A percentile compares a stretch with the other conserved stretches of the same genome.
Evolutionary conservation across 225 moss, liverwort and hornwort species (phyloP).

Genomic region (Sphagnum tenellum): DNA sequence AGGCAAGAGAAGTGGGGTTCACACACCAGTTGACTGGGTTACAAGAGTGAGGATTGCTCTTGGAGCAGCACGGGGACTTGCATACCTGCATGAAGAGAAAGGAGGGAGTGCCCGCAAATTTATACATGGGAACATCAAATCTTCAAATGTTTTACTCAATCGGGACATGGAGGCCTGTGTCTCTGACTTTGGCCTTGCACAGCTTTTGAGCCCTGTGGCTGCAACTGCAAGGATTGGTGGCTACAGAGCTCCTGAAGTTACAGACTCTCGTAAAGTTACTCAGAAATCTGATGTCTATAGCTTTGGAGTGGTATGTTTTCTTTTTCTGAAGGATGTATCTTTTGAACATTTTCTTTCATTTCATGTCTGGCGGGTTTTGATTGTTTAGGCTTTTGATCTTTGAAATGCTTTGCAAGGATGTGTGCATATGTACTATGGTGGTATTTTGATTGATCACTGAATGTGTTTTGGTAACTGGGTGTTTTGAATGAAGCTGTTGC

Average conservation of each 20-base stretch:
- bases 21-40: constrained; percentile 47
- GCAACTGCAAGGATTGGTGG: constrained; percentile 38
- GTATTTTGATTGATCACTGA: no score
- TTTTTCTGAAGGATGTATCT: no score
- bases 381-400: no score
- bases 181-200: constrained; percentile 53
- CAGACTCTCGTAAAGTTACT: constrained; percentile 42
- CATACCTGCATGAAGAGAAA: constrained; percentile 48
- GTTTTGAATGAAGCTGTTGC: constrained; percentile 15
- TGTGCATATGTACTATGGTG: no score
- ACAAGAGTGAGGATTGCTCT: constrained; percentile 44
- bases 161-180: constrained; percentile 33
- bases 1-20: constrained; percentile 47
- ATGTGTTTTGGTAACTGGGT: not conserved
- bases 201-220: constrained; percentile 38
- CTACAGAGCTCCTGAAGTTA: constrained; percentile 55
- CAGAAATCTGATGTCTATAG: constrained; percentile 69
- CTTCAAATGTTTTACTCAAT: constrained; percentile 58
- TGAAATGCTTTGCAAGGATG: no score
- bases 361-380: no score
- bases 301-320: constrained; percentile 42
- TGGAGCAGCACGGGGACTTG: constrained; percentile 49
- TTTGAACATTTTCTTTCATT: no score
- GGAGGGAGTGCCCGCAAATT: constrained; percentile 26
- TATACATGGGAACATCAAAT: constrained; percentile 64